A percentile compares a stretch with the other conserved stretches of the same genome.
Conservation (phyloP, 2,329 filamentous ascomycete genomes). For the Lojkania enalia region DNA sequence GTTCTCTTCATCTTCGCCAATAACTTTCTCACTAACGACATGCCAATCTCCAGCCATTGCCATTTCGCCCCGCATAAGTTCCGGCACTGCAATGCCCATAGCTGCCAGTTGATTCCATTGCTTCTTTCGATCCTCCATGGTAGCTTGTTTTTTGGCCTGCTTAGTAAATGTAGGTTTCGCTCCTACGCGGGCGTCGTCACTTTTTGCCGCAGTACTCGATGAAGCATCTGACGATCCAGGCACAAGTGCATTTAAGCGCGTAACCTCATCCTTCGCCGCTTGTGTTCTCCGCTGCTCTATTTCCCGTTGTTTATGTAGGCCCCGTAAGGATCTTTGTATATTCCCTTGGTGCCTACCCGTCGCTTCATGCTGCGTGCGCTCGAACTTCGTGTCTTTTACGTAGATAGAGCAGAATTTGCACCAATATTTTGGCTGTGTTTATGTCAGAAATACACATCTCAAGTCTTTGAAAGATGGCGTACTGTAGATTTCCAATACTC, state of each 20-base stretch:
- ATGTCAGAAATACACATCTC: conserved; percentile 2
- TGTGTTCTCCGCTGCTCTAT: conserved; percentile 80
- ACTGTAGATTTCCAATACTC: conserved; percentile 98
- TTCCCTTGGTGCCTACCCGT: conserved; percentile 82
- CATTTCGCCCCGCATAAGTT: conserved; percentile 76
- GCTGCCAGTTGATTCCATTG: conserved; percentile 88
- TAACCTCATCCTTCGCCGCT: conserved; percentile 80
- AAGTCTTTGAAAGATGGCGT: conserved; percentile 25
- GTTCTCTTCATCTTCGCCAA: conserved; percentile 50
- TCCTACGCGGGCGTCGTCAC: conserved; percentile 24
- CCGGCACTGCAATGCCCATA: conserved; percentile 83
- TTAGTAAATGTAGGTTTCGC: conserved; percentile 35
- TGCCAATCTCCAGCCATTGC: conserved; percentile 91
- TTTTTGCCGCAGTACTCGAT: conserved; percentile 39
- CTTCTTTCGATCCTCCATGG: conserved; percentile 70
- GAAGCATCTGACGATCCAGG: conserved; percentile 46
- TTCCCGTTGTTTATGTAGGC: conserved; percentile 84
- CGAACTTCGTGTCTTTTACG: conserved; percentile 89
- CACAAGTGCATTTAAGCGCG: conserved; percentile 79
- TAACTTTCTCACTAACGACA: conserved; percentile 58
- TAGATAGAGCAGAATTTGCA: conserved; percentile 94
- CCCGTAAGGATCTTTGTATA: conserved; percentile 86
- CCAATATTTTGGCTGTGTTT: conserved; percentile 78
- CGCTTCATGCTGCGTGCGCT: conserved; percentile 85
- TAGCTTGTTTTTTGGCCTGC: conserved; percentile 49